Conservation (phyloP, 129 eudicot species). For the Helianthus tuberosus region DNA sequence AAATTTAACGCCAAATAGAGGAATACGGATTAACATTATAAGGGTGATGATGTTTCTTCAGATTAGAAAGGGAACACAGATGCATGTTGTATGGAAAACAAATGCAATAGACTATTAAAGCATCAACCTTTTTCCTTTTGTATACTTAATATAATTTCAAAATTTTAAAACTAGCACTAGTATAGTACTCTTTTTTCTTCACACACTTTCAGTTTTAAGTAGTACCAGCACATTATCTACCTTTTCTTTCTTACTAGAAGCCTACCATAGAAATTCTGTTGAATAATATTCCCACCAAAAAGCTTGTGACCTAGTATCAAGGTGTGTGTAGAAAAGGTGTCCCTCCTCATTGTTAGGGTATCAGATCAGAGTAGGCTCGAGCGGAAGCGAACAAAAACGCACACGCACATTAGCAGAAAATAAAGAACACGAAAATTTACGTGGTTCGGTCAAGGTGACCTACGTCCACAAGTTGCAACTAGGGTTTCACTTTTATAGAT, state of each 20-base stretch:
- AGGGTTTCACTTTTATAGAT: too few relatives aligned
- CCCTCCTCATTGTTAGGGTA: too few relatives aligned
- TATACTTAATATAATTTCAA: not conserved
- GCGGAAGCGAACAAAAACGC: too few relatives aligned
- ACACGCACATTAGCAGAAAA: too few relatives aligned
- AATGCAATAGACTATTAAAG: not conserved
- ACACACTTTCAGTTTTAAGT: not conserved
- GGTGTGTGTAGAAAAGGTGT: too few relatives aligned
- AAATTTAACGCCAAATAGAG: not conserved
- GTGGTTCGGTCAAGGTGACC: too few relatives aligned
- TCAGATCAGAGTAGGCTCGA: too few relatives aligned
- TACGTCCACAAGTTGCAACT: too few relatives aligned
- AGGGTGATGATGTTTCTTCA: not conserved
- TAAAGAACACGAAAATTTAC: too few relatives aligned
- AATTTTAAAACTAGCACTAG: not conserved
- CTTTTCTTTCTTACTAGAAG: not conserved
- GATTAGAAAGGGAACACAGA: not conserved
- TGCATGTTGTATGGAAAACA: not conserved
- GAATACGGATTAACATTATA: not conserved
- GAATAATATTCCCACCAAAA: not conserved
- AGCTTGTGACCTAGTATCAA: too few relatives aligned
- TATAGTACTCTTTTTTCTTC: not conserved
- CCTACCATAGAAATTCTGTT: slow-evolving; percentile 2
- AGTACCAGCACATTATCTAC: not conserved
- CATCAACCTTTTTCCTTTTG: not conserved